Conservation (phyloP, 2,329 filamentous ascomycete species). For the Fulvia fulva region DNA sequence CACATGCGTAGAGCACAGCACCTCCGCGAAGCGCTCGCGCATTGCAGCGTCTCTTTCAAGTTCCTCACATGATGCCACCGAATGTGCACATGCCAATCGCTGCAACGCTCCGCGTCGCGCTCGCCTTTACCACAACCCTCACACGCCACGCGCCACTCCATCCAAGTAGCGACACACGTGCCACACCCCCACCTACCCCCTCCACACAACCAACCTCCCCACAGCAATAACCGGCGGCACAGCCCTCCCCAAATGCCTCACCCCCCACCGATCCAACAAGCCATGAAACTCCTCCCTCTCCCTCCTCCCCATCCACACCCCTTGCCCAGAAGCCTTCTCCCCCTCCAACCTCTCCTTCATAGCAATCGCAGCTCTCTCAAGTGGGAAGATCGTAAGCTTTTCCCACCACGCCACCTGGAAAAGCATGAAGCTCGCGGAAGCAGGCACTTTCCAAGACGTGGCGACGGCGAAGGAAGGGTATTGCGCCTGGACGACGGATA, state of each 20-base stretch:
- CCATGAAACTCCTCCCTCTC: neutral
- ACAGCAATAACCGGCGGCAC: neutral
- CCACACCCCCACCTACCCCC: too few species aligned
- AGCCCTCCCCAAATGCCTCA: neutral
- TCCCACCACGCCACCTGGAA: slow-evolving; percentile 7
- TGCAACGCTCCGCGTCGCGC: too few species aligned
- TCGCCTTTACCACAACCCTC: too few species aligned
- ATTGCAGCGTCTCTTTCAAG: too few species aligned
- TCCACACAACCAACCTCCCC: neutral
- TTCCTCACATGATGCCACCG: too few species aligned
- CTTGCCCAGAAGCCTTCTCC: neutral
- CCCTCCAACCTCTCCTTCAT: neutral
- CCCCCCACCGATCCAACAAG: neutral
- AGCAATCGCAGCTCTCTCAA: neutral
- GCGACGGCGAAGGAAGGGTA: neutral
- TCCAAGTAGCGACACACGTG: too few species aligned
- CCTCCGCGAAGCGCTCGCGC: too few species aligned
- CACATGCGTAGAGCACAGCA: too few species aligned
- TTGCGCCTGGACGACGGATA: neutral
- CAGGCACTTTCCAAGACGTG: neutral
- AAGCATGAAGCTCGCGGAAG: neutral
- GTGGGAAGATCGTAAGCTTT: slow-evolving; percentile 2
- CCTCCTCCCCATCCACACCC: neutral
- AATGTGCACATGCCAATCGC: too few species aligned
- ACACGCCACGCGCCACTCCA: too few species aligned